Evolutionary conservation across 371 early-diverging fungal genomes (phyloP), one percentile per base, ranked within the genome.

Genomic region (Amoeboaphelidium occidentale): DNA sequence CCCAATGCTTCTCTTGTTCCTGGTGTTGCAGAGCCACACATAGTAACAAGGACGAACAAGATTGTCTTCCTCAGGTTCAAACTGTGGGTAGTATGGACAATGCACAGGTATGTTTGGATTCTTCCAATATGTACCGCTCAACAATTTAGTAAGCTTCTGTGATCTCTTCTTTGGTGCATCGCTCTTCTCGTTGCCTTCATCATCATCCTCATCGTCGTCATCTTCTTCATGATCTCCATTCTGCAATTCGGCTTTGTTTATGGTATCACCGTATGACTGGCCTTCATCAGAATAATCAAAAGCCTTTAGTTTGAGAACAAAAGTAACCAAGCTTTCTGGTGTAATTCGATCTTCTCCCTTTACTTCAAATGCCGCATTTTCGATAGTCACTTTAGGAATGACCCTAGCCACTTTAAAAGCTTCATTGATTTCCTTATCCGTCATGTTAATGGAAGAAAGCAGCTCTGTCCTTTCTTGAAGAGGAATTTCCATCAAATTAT

Each of bases 1-100:
- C 25, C 74, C 71, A 13, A 92, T 75, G 49, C 84, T 75, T 48
- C 83, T 79, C 58, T 81, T 78, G 45, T 75, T 75, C 58, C 74
- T 75, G 52, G 70, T 73, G 58, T 87, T 83, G 42, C 80, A 86
- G 39, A 32, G 39, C 39, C 39, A 32, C 39, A 32, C 17, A 17
- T 17, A 32, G 17, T 32, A 32, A 32, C 10, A 32, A 6, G 39
- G 39, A 32, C 39, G 39, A 32, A 32, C 39, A 32, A 10, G 17
- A 32, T 32, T 17, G 17, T 32, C 39, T 17, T 32, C 10, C 39
- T 32, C 10, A 32, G 39, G 10, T 17, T 32, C 39, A 17, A 32
- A 32, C 39, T 32, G 39, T 32, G 39, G 39, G 17, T 32, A 32
- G 39, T 32, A 32, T 17, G 39, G 39, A 6, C 10, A 32, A 32